These are phyloP conservation scores for Tricladium varicosporioides DNA, from an alignment of 2,329 filamentous ascomycete genomes.

Conservation along the genomic window DNA sequence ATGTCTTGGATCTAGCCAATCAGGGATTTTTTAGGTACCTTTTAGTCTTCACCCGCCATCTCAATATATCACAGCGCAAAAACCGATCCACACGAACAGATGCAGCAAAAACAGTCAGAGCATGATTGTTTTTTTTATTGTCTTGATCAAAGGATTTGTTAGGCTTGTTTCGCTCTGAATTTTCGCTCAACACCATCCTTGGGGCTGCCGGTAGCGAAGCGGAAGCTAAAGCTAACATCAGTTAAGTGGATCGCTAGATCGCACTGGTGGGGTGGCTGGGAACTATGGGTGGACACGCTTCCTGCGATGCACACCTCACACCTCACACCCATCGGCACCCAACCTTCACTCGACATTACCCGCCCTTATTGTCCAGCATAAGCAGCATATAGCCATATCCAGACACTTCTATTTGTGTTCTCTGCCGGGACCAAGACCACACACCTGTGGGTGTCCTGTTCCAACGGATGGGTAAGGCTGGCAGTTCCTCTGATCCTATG, in stretches of 20 bases:
- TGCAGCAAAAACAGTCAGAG: too few relatives aligned
- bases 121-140: too few relatives aligned
- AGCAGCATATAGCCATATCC: slow-evolving; percentile 5
- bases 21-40: not conserved
- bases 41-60: not conserved
- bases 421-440: not conserved
- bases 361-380: slow-evolving; percentile 2
- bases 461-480: not conserved
- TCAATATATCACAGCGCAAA: not conserved
- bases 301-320: not conserved
- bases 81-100: too few relatives aligned
- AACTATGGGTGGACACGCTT: not conserved
- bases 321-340: not conserved
- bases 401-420: slow-evolving; percentile 8
- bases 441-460: not conserved
- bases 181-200: not conserved
- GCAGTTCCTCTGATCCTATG: slow-evolving; percentile 4
- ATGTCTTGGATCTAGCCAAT: not conserved
- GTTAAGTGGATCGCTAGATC: not conserved
- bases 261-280: not conserved
- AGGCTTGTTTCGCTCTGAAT: too few relatives aligned
- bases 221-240: not conserved
- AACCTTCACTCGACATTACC: slow-evolving; percentile 1
- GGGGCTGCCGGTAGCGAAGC: not conserved
- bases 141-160: too few relatives aligned